A percentile compares a stretch with the other conserved stretches of the same genome.
Conservation (phyloP, 257 asterid species). For the Ehretia macrophylla region DNA sequence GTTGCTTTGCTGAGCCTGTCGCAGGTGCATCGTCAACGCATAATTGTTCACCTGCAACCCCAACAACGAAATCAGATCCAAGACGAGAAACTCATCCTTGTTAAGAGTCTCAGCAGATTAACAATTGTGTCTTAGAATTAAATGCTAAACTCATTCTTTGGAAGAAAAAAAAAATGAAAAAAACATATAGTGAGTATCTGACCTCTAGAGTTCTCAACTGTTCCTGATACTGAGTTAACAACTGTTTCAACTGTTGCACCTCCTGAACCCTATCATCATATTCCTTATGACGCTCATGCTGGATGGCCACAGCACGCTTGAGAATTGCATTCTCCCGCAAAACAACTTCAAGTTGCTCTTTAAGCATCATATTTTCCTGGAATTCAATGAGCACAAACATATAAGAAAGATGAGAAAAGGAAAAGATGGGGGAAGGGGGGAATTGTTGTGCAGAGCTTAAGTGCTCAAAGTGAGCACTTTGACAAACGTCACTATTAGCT, state of each 20-base stretch:
- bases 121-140: not conserved
- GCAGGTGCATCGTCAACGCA: slow-evolving; percentile 61
- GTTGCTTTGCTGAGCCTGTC: slow-evolving; percentile 55
- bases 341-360: slow-evolving; percentile 59
- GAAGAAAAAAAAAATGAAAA: slow-evolving; percentile 3
- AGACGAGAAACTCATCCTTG: not conserved
- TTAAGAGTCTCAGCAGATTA: not conserved
- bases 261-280: slow-evolving; percentile 57
- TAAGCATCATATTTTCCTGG: slow-evolving; percentile 66
- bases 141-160: not conserved
- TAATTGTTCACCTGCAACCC: slow-evolving; percentile 64
- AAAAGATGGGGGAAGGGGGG: not conserved
- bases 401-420: not conserved
- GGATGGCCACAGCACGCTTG: slow-evolving; percentile 77
- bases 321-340: slow-evolving; percentile 58
- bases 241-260: slow-evolving; percentile 65
- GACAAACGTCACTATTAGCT: too few relatives aligned
- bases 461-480: not conserved
- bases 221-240: slow-evolving; percentile 63
- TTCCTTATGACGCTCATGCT: slow-evolving; percentile 81
- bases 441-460: too few relatives aligned
- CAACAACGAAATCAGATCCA: slow-evolving; percentile 5
- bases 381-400: slow-evolving; percentile 1
- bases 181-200: slow-evolving; percentile 1
- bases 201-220: slow-evolving; percentile 77